Conservation (phyloP, 2,329 filamentous ascomycete genomes). For the Aureobasidium subglaciale region DNA sequence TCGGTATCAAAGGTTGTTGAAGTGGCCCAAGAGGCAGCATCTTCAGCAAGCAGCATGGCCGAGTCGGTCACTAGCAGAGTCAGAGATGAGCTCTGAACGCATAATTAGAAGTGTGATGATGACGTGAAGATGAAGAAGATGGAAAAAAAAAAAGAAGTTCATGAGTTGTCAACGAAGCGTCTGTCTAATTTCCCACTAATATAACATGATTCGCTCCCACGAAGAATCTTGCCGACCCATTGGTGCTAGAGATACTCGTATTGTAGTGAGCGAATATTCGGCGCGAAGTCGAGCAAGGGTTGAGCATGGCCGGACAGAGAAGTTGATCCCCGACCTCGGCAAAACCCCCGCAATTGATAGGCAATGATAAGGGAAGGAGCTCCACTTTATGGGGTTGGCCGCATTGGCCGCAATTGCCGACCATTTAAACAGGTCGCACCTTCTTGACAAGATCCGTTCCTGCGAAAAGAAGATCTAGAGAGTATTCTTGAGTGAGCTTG, state of each 20-base stretch:
- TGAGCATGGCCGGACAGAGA: background rate
- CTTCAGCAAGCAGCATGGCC: conserved; percentile 37
- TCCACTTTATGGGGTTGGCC: background rate
- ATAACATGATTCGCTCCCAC: conserved; percentile 1
- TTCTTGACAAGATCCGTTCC: background rate
- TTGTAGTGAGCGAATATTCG: no score
- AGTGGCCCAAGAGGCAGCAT: conserved; percentile 41
- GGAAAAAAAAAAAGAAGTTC: background rate
- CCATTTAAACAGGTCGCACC: background rate
- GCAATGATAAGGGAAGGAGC: conserved; percentile 4
- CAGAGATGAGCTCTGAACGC: conserved; percentile 20
- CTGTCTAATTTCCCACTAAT: conserved; percentile 10
- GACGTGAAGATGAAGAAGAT: background rate
- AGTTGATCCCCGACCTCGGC: conserved; percentile 5
- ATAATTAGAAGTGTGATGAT: background rate
- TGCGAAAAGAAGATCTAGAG: background rate
- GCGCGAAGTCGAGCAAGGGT: background rate
- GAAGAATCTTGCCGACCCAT: no score
- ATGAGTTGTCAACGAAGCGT: conserved; percentile 5
- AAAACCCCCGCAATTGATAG: conserved; percentile 10
- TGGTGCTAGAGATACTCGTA: no score
- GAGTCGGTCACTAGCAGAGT: conserved; percentile 36
- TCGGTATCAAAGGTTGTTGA: conserved; percentile 29
- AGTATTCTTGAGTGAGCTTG: background rate
- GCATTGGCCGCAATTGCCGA: conserved; percentile 7